Base-by-base conservation (phyloP, 306 rosid genomes). In the Castanopsis chinensis region DNA sequence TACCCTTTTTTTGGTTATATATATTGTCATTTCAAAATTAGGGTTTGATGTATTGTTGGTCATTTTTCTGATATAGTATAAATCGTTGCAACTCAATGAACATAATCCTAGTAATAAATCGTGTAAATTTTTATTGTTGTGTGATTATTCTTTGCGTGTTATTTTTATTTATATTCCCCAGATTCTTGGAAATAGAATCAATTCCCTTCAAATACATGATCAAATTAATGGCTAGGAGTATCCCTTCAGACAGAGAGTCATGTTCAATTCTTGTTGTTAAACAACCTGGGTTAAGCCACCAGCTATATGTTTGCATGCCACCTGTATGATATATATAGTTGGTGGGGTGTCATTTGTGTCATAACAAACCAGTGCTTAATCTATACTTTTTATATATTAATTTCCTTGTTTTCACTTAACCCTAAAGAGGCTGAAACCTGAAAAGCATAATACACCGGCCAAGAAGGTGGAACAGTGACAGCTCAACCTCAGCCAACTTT, bases 401-500 rank as follows among this genome's bases (percentile, higher is more conserved):
- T 32, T 67, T 19, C n/a, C 51, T 33, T 19, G 52, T 17, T 33
- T 67, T 67, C 63, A 58, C 13, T 1, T 2, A 49, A 57, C 54
- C 52, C 27, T 35, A 41, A 58, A 69, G 69, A 25, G 33, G 75
- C 59, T 43, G 76, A 33, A 71, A 73, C 51, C 74, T 71, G 81
- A 72, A 82, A 86, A 55, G 73, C 79, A 63, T 59, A 80, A 58
- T 21, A 63, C 82, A 85, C 87, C 87, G 64, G 83, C 76, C 75
- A 75, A 41, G 61, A 37, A 83, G 83, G 78, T 79, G 37, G 84
- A 85, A 86, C 72, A 77, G 78, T 77, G 92, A 92, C 84, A 85
- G 80, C 90, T 81, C 90, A 92, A 90, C 94, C 70, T 86, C 87
- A 74, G 78, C 87, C 55, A 55, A 79, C 84, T 83, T 83, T 79